Conservation (phyloP, 106 monocot genomes). For the Dendrobium catenatum region DNA sequence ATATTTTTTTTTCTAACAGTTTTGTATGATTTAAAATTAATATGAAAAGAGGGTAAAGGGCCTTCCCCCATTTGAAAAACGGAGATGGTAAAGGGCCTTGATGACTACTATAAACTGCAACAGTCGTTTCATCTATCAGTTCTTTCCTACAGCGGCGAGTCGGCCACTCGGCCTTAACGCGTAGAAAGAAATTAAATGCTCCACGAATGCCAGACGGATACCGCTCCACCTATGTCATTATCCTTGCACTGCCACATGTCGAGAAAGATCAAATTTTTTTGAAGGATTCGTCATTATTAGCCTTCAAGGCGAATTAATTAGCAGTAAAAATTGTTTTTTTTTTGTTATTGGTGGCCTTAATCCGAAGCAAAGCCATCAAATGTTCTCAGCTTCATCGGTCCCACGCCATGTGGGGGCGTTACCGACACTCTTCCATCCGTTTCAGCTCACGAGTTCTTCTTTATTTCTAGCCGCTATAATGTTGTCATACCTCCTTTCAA, state of each 20-base stretch:
- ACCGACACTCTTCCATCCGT: conserved; percentile 5
- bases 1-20: too few species aligned
- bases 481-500: neutral
- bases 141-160: too few species aligned
- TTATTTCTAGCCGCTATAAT: neutral
- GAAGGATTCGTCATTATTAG: neutral
- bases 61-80: too few species aligned
- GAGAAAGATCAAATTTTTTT: neutral
- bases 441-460: neutral
- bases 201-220: neutral
- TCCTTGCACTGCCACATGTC: neutral
- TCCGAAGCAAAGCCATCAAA: neutral
- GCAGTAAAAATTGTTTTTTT: conserved; percentile 1
- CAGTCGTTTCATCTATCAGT: too few species aligned
- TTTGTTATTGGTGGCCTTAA: neutral
- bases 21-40: too few species aligned
- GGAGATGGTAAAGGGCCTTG: too few species aligned
- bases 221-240: neutral
- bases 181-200: neutral
- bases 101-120: too few species aligned
- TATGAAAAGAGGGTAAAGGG: too few species aligned
- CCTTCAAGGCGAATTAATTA: neutral
- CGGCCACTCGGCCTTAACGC: neutral
- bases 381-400: neutral
- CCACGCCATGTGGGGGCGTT: conserved; percentile 1